A percentile compares a stretch with the other conserved stretches of the same genome.
These are phyloP conservation scores for Boletus tylopilopsis DNA, from an alignment of 768 basidiomycete species.

Conservation along the genomic window DNA sequence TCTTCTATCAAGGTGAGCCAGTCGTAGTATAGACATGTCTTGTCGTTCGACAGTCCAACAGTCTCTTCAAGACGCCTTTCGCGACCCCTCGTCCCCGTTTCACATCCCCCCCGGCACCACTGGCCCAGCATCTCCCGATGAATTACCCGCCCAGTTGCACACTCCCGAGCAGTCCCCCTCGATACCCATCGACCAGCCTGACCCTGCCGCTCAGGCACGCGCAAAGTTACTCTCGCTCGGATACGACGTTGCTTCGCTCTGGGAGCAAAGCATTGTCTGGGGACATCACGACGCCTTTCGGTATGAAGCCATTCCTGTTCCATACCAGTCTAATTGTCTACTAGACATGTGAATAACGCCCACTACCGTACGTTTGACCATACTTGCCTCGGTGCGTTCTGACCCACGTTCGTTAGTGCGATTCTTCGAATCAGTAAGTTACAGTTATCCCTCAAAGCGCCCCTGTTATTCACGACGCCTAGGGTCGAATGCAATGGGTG, in stretches of 20 bases:
- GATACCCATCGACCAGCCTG: neutral
- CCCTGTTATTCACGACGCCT: neutral
- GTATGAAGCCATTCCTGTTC: constrained; percentile 31
- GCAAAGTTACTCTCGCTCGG: constrained; percentile 43
- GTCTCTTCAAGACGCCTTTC: constrained; percentile 61
- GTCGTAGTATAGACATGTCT: neutral
- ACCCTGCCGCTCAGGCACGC: constrained; percentile 37
- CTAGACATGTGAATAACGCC: constrained; percentile 76
- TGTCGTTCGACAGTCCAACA: constrained; percentile 22
- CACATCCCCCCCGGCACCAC: constrained; percentile 54
- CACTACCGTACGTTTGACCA: constrained; percentile 50
- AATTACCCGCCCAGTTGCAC: constrained; percentile 19
- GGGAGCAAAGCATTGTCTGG: constrained; percentile 77
- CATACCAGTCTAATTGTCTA: neutral
- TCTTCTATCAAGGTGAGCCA: constrained; percentile 27
- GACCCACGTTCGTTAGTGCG: constrained; percentile 41
- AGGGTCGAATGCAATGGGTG: constrained; percentile 74
- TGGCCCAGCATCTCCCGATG: constrained; percentile 60
- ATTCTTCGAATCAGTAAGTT: constrained; percentile 64
- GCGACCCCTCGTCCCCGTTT: constrained; percentile 63
- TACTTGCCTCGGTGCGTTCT: neutral
- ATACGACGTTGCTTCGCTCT: constrained; percentile 63
- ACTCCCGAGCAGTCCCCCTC: constrained; percentile 3
- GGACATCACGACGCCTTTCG: constrained; percentile 78
- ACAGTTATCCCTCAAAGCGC: neutral